phyloP scores from a whole-genome alignment of 257 asterid species.

The Solanum corneliomulleri region DNA sequence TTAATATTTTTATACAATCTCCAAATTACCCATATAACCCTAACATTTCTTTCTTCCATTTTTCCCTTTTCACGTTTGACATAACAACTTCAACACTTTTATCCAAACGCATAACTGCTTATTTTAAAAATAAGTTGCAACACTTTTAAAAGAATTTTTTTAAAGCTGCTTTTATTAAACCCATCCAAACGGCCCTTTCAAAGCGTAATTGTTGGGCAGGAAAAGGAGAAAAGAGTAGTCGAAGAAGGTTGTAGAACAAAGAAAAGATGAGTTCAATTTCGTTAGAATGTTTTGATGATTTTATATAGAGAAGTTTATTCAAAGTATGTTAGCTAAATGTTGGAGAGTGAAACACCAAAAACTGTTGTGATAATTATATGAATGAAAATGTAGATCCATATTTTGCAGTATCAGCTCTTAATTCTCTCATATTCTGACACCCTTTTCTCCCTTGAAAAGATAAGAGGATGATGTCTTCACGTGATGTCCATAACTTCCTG shows the following conservation, averaged over 20 bases:
- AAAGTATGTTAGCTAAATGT: background rate
- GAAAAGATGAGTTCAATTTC: background rate
- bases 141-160: no score
- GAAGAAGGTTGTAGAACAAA: background rate
- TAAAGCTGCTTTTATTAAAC: no score
- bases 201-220: background rate
- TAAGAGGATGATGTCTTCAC: slow-evolving; percentile 10
- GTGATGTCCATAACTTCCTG: slow-evolving; percentile 24
- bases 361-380: background rate
- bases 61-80: no score
- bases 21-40: no score
- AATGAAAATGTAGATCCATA: background rate
- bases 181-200: background rate
- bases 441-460: background rate
- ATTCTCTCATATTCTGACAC: background rate
- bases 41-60: no score
- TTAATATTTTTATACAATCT: no score
- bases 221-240: background rate
- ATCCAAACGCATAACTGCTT: no score
- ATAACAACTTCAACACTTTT: no score
- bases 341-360: background rate
- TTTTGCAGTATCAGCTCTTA: background rate
- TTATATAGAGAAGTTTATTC: background rate
- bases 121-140: no score
- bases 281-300: background rate